Evolutionary conservation across 2,329 filamentous ascomycete genomes (phyloP).

Genomic region (Seiridium unicorne): DNA sequence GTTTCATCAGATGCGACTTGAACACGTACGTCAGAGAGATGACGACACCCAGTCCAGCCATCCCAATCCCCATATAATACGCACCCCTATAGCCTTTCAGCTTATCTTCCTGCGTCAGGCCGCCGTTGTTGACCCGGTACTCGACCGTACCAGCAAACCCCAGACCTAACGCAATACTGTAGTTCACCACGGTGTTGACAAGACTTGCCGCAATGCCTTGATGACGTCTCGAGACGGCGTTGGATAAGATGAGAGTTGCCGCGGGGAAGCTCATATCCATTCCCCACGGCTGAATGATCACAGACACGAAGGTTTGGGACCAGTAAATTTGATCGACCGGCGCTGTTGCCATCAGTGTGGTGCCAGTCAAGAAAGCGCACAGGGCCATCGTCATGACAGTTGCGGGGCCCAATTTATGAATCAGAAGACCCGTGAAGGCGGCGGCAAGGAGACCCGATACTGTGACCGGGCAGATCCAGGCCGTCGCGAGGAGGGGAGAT

Average conservation of each 20-base stretch:
- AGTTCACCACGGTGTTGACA: slow-evolving; percentile 57
- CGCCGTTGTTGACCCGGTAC: slow-evolving; percentile 33
- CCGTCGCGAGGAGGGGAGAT: slow-evolving; percentile 29
- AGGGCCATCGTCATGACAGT: slow-evolving; percentile 22
- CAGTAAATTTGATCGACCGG: slow-evolving; percentile 51
- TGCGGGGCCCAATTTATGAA: slow-evolving; percentile 29
- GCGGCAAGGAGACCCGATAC: slow-evolving; percentile 28
- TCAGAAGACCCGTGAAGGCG: slow-evolving; percentile 27
- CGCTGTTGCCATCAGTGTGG: slow-evolving; percentile 24
- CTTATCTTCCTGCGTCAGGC: slow-evolving; percentile 25
- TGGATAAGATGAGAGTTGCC: slow-evolving; percentile 49
- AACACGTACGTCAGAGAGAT: slow-evolving; percentile 28
- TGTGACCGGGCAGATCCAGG: slow-evolving; percentile 25
- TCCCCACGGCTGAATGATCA: slow-evolving; percentile 45
- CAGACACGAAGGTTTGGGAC: slow-evolving; percentile 48
- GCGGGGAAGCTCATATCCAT: slow-evolving; percentile 59
- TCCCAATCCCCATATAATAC: slow-evolving; percentile 40
- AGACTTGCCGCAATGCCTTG: slow-evolving; percentile 37
- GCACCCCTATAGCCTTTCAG: slow-evolving; percentile 35
- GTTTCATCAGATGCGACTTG: slow-evolving; percentile 15
- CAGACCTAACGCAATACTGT: slow-evolving; percentile 53
- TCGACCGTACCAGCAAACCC: slow-evolving; percentile 56
- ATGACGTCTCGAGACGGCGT: slow-evolving; percentile 29
- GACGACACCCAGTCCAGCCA: slow-evolving; percentile 33
- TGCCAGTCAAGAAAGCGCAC: slow-evolving; percentile 20